Percentiles rank a stretch among this genome's conserved stretches.
Evolutionary conservation across 148 eudicot genomes (phyloP).

Genomic region (Cornus kousa): DNA sequence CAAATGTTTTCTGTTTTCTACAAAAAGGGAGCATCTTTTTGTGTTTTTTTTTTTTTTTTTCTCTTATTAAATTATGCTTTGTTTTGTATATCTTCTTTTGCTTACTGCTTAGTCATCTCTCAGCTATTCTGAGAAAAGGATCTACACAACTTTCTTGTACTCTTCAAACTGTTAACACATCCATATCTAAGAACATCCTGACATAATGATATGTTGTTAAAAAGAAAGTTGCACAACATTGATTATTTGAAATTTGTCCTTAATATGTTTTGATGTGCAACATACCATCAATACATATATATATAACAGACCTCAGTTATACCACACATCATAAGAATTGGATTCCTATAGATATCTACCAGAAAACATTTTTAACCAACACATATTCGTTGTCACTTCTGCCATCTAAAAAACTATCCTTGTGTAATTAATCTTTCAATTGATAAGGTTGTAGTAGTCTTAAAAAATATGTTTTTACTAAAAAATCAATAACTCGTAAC

Average conservation of each 20-base stretch:
- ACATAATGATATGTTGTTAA: no score
- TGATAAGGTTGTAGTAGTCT: neutral
- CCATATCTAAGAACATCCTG: neutral
- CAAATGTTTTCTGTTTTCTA: no score
- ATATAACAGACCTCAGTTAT: neutral
- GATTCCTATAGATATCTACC: neutral
- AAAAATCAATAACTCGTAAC: neutral
- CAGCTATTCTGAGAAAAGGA: neutral
- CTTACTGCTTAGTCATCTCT: neutral
- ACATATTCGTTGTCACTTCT: no score
- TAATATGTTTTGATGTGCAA: neutral
- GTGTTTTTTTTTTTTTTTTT: no score
- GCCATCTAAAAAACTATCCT: neutral
- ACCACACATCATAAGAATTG: neutral
- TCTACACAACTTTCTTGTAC: neutral
- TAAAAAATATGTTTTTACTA: neutral
- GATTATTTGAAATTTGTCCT: neutral
- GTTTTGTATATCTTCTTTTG: neutral
- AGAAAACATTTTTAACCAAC: no score
- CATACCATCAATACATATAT: neutral
- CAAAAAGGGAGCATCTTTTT: no score
- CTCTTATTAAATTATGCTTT: neutral
- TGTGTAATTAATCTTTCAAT: neutral
- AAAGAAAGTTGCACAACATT: neutral
- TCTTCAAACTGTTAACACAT: neutral